Evolutionary conservation across 106 monocot genomes (phyloP), one percentile per base, ranked within the genome.

Genomic region (Alisma plantagoaquatica): DNA sequence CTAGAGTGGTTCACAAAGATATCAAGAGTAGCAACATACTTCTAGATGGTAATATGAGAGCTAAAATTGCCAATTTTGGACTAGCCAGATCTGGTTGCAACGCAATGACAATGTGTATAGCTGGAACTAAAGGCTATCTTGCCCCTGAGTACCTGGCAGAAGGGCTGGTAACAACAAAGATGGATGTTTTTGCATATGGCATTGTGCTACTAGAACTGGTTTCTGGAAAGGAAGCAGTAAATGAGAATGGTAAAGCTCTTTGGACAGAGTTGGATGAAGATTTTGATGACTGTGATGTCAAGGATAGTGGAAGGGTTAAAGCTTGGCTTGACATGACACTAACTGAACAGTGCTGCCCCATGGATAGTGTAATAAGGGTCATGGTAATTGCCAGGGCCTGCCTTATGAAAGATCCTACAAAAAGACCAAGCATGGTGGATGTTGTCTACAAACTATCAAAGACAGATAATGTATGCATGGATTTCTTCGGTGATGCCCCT

Each of bases 111-210:
- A 62, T 53, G 18, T 16, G 7, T 25, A 78, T 87, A 29, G 56
- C 73, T 9, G 87, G 87, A 41, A 87, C 87, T 4, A 77, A 82
- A 45, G 85, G 79, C 30, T 80, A 87, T 68, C 53, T 78, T 27
- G 68, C 87, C 14, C 87, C 87, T 0, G 87, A 87, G 69, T 87
- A 87, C 61, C 43, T 87, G 0, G 48, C 53, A 27, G 86, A 78
- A 14, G 82, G 87, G 10, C 33, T 24, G 18, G 2, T 57, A 7
- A 43, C 55, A 14, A 51, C 71, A 7, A 25, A n/a, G 10, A 17
- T 15, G 0, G 76, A 76, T 31, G 61, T 71, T 31, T 66, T 66
- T n/a, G 70, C 65, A 10, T 76, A 70, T 27, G 76, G 76, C 0
- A 33, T 66, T 9, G 47, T 76, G 0, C 50, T 71, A 12, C 41